Conservation (phyloP, 768 basidiomycete species). For the Termitomyces sp. region DNA sequence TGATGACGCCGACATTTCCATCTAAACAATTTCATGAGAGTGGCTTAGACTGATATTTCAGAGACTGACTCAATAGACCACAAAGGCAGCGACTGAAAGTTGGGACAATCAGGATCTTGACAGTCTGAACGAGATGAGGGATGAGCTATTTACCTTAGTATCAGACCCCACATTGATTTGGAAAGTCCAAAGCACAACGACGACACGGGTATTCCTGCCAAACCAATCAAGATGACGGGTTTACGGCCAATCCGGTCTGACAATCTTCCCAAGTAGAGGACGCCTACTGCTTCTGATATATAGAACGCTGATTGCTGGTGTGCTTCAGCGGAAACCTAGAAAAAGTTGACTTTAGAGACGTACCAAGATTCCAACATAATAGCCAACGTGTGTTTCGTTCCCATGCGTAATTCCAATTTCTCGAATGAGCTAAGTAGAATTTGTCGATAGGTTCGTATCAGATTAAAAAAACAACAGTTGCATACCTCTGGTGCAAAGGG, state of each 20-base stretch:
- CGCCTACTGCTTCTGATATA: constrained; percentile 64
- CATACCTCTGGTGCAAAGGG: constrained; percentile 64
- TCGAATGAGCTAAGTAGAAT: constrained; percentile 48
- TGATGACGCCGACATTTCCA: constrained; percentile 64
- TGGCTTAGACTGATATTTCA: background rate
- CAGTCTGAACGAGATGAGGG: background rate
- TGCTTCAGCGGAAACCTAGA: constrained; percentile 1
- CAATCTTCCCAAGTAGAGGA: constrained; percentile 70
- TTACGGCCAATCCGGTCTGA: constrained; percentile 74
- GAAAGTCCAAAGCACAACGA: constrained; percentile 77
- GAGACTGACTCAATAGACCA: constrained; percentile 36
- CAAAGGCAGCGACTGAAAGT: background rate
- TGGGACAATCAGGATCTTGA: background rate
- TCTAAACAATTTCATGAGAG: constrained; percentile 20
- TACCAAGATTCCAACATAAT: constrained; percentile 78
- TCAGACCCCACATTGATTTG: constrained; percentile 58
- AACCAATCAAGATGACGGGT: constrained; percentile 64
- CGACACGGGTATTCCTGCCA: constrained; percentile 58
- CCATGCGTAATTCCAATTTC: constrained; percentile 69
- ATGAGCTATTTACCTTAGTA: constrained; percentile 35
- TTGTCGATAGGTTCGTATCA: background rate
- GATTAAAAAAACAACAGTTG: background rate
- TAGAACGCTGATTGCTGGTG: constrained; percentile 73
- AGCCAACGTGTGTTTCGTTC: constrained; percentile 60
- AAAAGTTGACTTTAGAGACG: too few relatives aligned